Conservation (phyloP, 2,329 filamentous ascomycete genomes). For the Monilinia fructicola region DNA sequence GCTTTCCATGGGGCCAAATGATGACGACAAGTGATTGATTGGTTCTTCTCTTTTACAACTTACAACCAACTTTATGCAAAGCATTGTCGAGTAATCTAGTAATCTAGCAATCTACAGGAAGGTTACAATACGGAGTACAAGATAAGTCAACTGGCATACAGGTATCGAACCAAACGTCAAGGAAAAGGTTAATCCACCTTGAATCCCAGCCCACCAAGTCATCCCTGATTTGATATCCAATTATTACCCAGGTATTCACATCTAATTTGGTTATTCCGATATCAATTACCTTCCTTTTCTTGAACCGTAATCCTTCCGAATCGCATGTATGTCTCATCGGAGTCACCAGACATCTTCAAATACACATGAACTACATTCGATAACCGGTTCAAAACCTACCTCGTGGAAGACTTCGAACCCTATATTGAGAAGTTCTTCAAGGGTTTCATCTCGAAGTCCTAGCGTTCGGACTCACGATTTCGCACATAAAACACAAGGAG, state of each 20-base stretch:
- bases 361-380: slow-evolving; percentile 20
- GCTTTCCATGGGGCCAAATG: not conserved
- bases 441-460: slow-evolving; percentile 27
- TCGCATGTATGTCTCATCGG: slow-evolving; percentile 39
- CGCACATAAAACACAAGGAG: slow-evolving; percentile 26
- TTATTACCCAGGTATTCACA: not conserved
- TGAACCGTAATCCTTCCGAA: slow-evolving; percentile 5
- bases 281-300: not conserved
- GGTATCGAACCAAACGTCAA: not conserved
- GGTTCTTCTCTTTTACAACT: no score
- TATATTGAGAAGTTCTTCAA: slow-evolving; percentile 30
- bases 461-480: slow-evolving; percentile 26
- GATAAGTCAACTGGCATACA: no score
- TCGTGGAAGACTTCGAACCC: slow-evolving; percentile 33
- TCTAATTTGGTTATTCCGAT: slow-evolving; percentile 10
- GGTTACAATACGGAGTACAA: not conserved
- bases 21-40: slow-evolving; percentile 18
- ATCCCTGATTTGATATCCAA: slow-evolving; percentile 1
- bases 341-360: slow-evolving; percentile 28
- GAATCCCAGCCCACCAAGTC: not conserved
- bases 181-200: not conserved
- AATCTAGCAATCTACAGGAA: no score
- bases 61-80: not conserved
- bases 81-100: not conserved
- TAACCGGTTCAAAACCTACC: slow-evolving; percentile 24